phyloP scores from a whole-genome alignment of 2,329 filamentous ascomycete genomes.

The Sarocladium kiliense region DNA sequence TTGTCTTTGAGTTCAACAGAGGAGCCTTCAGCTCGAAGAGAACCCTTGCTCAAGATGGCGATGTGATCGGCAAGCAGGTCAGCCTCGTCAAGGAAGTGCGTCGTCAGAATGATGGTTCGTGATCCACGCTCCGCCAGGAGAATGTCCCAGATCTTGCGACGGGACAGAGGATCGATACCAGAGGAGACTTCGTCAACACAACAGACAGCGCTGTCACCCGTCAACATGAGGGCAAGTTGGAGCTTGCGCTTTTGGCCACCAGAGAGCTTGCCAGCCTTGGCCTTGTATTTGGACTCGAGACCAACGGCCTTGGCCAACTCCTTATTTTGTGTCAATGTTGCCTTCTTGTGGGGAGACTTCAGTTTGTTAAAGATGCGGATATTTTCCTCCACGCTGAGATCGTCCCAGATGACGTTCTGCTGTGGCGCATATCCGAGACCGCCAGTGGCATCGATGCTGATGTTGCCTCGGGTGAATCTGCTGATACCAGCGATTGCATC shows the following conservation, averaged over 20 bases:
- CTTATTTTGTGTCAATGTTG: slow-evolving; percentile 34
- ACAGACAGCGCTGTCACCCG: slow-evolving; percentile 66
- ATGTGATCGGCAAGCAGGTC: slow-evolving; percentile 68
- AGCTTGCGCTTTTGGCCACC: slow-evolving; percentile 74
- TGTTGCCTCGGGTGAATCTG: slow-evolving; percentile 49
- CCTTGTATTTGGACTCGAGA: slow-evolving; percentile 56
- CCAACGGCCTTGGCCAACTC: slow-evolving; percentile 59
- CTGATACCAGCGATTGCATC: slow-evolving; percentile 25
- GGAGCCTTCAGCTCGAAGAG: slow-evolving; percentile 61
- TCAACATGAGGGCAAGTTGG: slow-evolving; percentile 75
- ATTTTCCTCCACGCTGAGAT: slow-evolving; percentile 67
- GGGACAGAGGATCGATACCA: slow-evolving; percentile 66
- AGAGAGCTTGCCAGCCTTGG: slow-evolving; percentile 59
- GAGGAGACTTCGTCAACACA: slow-evolving; percentile 72
- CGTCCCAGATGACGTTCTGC: slow-evolving; percentile 72
- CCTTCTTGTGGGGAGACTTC: slow-evolving; percentile 47
- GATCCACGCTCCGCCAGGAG: slow-evolving; percentile 61
- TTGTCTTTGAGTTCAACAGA: slow-evolving; percentile 64
- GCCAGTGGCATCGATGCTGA: slow-evolving; percentile 60
- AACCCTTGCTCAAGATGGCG: slow-evolving; percentile 63
- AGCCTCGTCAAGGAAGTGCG: slow-evolving; percentile 73
- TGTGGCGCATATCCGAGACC: slow-evolving; percentile 72
- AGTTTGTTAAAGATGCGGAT: slow-evolving; percentile 64
- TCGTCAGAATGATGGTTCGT: slow-evolving; percentile 66
- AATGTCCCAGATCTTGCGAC: slow-evolving; percentile 48